Base-by-base conservation (phyloP, 163 green algal species). In the Chlamydomonas reinhardtii region DNA sequence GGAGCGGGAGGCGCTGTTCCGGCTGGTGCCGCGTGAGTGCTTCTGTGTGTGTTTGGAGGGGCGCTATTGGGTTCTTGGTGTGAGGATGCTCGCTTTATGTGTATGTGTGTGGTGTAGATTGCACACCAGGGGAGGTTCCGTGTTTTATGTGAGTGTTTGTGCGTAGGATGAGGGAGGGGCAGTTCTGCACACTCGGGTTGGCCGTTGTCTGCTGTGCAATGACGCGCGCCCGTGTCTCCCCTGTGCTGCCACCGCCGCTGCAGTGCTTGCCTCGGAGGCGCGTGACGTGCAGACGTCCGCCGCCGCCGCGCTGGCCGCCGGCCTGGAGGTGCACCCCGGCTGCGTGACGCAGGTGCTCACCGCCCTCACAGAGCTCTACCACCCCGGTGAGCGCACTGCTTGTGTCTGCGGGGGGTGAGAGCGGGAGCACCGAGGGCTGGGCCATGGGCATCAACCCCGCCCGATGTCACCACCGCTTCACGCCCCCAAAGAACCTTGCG, bases 251-350 rank as follows among this genome's bases (percentile, higher is more conserved):
- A 59, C 20, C 61, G 1, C 64, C 37, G 39, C 39, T 8, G 39
- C 68, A 85, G 79, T 85, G 71, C 59, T 75, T 12, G n/a, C 68
- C 19, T 82, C 84, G 52, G n/a, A 66, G 29, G 56, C 85, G 27
- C 71, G 65, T 43, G 95, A 97, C 70, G 91, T 96, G 19, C 91
- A 93, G 39, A 39, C 54, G 1, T 92, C 91, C 24, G 92, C 93
- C 25, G 93, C 92, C 5, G 84, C 83, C 12, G 94, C 91, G 5
- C 91, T 98, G 35, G 91, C 93, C 24, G 82, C 89, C 0, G 94
- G 90, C 2, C 17, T 94, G 70, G 54, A 74, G 73, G 62, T 88
- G 83, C 66, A 71, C 75, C 76, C 66, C 85, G 90, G 25, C 71
- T 65, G 73, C 32, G 52, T 81, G n/a, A 35, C 66, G 3, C 59